These are phyloP conservation scores for Ananas comosus DNA, from an alignment of 176 grass and related monocot genomes.

Conservation along the genomic window DNA sequence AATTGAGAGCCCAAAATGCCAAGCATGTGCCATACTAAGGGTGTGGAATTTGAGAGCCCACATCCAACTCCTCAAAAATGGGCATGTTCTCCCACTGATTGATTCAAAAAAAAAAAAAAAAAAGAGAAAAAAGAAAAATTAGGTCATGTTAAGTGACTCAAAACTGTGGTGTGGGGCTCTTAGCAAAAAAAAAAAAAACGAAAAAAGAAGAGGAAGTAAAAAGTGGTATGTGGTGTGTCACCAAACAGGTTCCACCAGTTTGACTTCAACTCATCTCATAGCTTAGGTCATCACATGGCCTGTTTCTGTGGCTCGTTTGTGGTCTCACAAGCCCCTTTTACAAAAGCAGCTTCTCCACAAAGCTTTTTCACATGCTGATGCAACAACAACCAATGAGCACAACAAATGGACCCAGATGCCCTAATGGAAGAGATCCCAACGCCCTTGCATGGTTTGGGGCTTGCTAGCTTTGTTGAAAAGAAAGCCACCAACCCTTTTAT, in stretches of 20 bases:
- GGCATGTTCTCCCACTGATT: neutral
- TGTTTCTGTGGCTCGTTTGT: constrained; percentile 18
- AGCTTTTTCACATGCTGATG: constrained; percentile 6
- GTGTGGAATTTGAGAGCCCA: neutral
- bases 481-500: constrained; percentile 29
- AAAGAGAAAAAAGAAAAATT: too few relatives aligned
- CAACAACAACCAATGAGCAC: constrained; percentile 7
- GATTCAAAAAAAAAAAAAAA: neutral
- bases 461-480: constrained; percentile 29
- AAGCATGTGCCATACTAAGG: neutral
- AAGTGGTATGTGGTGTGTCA: constrained; percentile 1
- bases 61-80: neutral
- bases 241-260: constrained; percentile 16
- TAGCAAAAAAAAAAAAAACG: neutral
- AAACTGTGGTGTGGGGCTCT: neutral
- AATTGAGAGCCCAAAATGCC: neutral
- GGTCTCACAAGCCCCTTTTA: constrained; percentile 30
- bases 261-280: constrained; percentile 18
- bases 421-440: constrained; percentile 32
- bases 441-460: constrained; percentile 31
- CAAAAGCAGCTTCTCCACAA: constrained; percentile 14
- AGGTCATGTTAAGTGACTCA: neutral
- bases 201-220: neutral
- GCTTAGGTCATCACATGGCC: constrained; percentile 37
- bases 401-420: constrained; percentile 8